Conservation (phyloP, 2,329 filamentous ascomycete species). For the Aspergillus brunneoviolaceus region DNA sequence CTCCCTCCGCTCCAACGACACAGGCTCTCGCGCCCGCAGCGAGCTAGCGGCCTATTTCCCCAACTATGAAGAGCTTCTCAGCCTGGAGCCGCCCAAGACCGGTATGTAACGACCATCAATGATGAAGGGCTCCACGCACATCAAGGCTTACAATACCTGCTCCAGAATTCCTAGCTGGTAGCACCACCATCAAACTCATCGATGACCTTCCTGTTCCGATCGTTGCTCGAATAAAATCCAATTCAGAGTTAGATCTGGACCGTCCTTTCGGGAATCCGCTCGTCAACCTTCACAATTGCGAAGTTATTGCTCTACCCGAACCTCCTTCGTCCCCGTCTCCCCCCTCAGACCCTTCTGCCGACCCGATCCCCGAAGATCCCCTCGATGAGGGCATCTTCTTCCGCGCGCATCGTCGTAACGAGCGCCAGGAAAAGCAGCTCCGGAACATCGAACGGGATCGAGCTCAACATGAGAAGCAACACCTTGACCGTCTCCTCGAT, state of each 20-base stretch:
- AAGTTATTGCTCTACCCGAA: slow-evolving; percentile 26
- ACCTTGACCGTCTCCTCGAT: slow-evolving; percentile 69
- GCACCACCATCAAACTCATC: slow-evolving; percentile 71
- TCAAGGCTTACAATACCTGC: not conserved
- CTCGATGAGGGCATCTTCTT: slow-evolving; percentile 57
- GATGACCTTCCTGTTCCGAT: slow-evolving; percentile 53
- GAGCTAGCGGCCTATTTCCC: slow-evolving; percentile 88
- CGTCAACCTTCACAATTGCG: slow-evolving; percentile 38
- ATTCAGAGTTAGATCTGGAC: slow-evolving; percentile 21
- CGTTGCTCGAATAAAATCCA: not conserved
- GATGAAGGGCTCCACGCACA: no score
- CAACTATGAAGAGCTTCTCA: slow-evolving; percentile 92
- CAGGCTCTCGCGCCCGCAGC: slow-evolving; percentile 80
- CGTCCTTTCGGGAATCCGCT: slow-evolving; percentile 40
- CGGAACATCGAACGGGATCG: slow-evolving; percentile 67
- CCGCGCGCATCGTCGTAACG: slow-evolving; percentile 59
- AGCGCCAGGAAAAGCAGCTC: slow-evolving; percentile 66
- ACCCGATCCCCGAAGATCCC: slow-evolving; percentile 47
- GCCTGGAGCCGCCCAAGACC: slow-evolving; percentile 74
- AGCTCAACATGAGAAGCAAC: slow-evolving; percentile 65
- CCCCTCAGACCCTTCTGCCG: slow-evolving; percentile 3
- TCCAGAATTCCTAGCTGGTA: slow-evolving; percentile 68
- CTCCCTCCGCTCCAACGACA: slow-evolving; percentile 82
- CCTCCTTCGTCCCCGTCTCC: slow-evolving; percentile 16
- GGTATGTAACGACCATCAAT: slow-evolving; percentile 50